Base-by-base conservation (phyloP, 352 stramenopile species). In the Phytophthora sp. region DNA sequence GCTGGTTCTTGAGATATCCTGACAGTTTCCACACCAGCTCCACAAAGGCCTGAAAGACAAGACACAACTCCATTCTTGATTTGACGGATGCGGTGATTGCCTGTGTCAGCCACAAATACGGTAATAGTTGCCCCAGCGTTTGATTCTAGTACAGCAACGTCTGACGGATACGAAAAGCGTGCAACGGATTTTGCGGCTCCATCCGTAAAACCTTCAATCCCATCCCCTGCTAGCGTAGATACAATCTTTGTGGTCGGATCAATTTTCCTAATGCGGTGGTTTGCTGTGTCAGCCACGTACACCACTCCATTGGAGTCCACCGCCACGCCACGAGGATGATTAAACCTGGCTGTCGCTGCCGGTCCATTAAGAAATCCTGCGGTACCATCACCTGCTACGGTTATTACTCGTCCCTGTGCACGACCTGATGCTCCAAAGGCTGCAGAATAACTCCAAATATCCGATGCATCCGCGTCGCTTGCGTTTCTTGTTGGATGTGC, bases 251-350 rank as follows among this genome's bases (percentile, higher is more conserved):
- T 78, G 2, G 27, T 56, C 0, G 76, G 69, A 41, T 92, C 79
- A 28, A 97, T 90, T 28, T 77, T 77, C n/a, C 94, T 75, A 32
- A 98, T 97, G 9, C 88, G 48, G 66, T 98, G 95, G 72, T 99
- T 99, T 30, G 89, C 88, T 15, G 88, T 98, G 70, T 99, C 96
- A 1, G 93, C 92, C 3, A 99, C 92, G 69, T 98, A 99, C 5
- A 98, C 83, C 32, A 97, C 88, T 7, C 94, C 92, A 10, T 84
- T 84, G 18, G 85, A 88, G 69, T 98, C 95, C 10, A 98, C 85
- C 1, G 93, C 94, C 18, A 98, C 80, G 52, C 94, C 93, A 57
- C 96, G 74, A 11, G 96, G 96, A 51, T 87, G 82, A 53, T 84
- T 87, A 72, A 99, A 99, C 27, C 72, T 76, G n/a, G 95, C 92